Conservation (phyloP, 495 filamentous ascomycete species). For the Penicillium parvum region DNA sequence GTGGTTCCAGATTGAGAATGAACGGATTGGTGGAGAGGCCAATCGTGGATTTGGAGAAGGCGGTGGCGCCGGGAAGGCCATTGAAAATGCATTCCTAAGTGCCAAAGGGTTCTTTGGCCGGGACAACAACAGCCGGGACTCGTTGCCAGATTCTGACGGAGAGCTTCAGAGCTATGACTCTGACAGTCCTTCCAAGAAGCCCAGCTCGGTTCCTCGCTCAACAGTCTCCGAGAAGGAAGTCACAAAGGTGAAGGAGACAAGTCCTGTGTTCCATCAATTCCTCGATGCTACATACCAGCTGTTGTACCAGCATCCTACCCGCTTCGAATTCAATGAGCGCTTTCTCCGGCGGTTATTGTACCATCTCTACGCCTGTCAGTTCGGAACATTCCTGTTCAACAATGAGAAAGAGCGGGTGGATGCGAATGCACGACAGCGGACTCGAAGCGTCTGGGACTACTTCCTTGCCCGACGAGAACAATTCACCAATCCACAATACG, state of each 20-base stretch:
- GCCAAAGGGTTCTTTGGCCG: constrained; percentile 89
- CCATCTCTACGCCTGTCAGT: constrained; percentile 94
- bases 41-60: constrained; percentile 44
- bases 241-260: constrained; percentile 78
- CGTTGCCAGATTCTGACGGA: constrained; percentile 54
- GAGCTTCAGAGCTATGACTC: constrained; percentile 56
- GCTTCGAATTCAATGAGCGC: constrained; percentile 96
- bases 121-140: constrained; percentile 63
- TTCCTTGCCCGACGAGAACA: constrained; percentile 74
- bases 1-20: constrained; percentile 87
- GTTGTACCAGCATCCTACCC: constrained; percentile 76
- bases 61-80: constrained; percentile 63
- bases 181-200: constrained; percentile 41
- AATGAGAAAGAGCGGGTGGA: constrained; percentile 86
- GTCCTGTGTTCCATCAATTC: constrained; percentile 98
- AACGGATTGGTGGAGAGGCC: constrained; percentile 46
- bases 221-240: constrained; percentile 45
- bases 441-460: constrained; percentile 93
- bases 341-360: constrained; percentile 89
- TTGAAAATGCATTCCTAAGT: constrained; percentile 81
- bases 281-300: constrained; percentile 93
- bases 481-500: constrained; percentile 79
- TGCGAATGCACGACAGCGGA: constrained; percentile 62
- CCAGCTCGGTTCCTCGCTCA: constrained; percentile 35
- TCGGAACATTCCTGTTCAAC: constrained; percentile 94